Conservation (phyloP, 805 yeast genomes). For the Teunomyces pallodes region DNA sequence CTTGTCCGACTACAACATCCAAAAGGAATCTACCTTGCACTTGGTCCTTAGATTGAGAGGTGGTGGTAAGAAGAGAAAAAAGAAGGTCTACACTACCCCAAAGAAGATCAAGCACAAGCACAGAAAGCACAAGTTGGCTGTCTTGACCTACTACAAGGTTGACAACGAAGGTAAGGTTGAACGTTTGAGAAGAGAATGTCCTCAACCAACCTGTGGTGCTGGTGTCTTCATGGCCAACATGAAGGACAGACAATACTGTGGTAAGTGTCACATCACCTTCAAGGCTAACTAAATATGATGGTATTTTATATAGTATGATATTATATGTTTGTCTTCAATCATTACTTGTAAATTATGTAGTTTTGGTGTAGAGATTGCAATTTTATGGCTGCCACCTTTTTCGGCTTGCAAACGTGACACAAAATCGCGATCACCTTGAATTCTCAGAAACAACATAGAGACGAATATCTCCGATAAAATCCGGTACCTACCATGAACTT, state of each 20-base stretch:
- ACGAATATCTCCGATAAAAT: background rate
- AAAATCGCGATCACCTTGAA: background rate
- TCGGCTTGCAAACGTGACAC: background rate
- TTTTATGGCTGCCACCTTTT: no score
- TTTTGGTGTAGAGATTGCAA: background rate
- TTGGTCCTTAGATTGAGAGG: slow-evolving; percentile 98
- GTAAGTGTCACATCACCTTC: slow-evolving; percentile 97
- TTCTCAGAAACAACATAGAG: background rate
- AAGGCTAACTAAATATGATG: slow-evolving; percentile 33
- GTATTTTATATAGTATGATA: slow-evolving; percentile 1
- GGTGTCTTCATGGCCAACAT: slow-evolving; percentile 99
- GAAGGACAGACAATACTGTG: slow-evolving; percentile 99
- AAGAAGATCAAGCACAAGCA: slow-evolving; percentile 99
- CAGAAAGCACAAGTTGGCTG: slow-evolving; percentile 99
- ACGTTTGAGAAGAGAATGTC: slow-evolving; percentile 98
- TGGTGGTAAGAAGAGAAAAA: slow-evolving; percentile 99
- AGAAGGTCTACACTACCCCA: slow-evolving; percentile 99
- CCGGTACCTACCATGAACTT: slow-evolving; percentile 30
- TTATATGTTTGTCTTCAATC: background rate
- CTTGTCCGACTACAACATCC: slow-evolving; percentile 98
- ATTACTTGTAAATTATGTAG: background rate
- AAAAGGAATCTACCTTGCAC: slow-evolving; percentile 97
- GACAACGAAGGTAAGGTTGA: slow-evolving; percentile 98
- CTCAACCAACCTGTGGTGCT: slow-evolving; percentile 90
- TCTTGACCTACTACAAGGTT: slow-evolving; percentile 98